Evolutionary conservation across 345 rosid genomes (phyloP), one percentile per base, ranked within the genome.

Genomic region (Linum lewisii): DNA sequence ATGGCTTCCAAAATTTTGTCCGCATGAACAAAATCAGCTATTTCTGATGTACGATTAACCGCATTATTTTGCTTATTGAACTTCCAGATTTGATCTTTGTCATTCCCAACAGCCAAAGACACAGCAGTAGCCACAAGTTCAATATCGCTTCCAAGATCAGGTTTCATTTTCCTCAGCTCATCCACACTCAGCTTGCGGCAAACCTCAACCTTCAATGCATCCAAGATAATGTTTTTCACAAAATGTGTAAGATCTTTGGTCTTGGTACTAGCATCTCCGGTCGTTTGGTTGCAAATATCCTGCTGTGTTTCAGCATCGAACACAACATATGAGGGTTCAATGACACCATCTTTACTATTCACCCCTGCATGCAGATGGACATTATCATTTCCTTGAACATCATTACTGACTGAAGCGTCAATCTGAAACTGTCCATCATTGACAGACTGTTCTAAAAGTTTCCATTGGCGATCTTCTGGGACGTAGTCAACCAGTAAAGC

Each of bases 391-490:
- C 57, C 13, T 53, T 69, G 62, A 15, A 50, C 59, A 50, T 26
- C 76, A 64, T 69, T 72, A 59, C 26, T 25, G 64, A 73, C 64
- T 63, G 65, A 34, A 68, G 32, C 72, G 63, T 67, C 78, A 45
- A 25, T 71, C 44, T 34, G 51, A 70, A 73, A 54, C 59, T 78
- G 77, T 59, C 60, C 72, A 60, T 49, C 42, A 64, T 57, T 69
- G 67, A 74, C 81, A 15, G 86, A 79, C 62, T 77, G 86, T 73
- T 88, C 93, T 75, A 83, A 65, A 54, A 92, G 89, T 73, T 79
- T 88, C 95, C 95, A 88, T 64, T 85, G 81, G 63, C 89, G 93
- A 65, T 84, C 98, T 75, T 92, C 98, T 25, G 96, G 94, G 68
- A 80, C 69, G 66, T 88, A 92, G 82, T 92, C 91, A 45, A 92